A percentile compares a stretch with the other conserved stretches of the same genome.
These are phyloP conservation scores for Phytophthora lateralis DNA, from an alignment of 352 stramenopile species.

Conservation along the genomic window DNA sequence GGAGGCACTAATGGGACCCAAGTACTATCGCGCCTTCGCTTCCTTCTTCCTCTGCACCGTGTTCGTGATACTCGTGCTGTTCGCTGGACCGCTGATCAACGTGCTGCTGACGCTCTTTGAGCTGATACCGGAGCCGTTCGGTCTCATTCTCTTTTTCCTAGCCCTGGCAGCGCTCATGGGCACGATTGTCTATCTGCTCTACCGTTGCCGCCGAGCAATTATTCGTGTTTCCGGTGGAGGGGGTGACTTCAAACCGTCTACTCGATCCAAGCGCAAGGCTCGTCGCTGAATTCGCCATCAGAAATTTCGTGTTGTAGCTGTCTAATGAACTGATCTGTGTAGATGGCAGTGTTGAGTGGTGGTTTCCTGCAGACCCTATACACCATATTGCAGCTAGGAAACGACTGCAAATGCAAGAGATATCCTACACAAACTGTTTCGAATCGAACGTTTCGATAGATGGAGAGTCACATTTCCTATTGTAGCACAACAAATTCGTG, in stretches of 20 bases:
- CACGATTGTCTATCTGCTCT: constrained; percentile 54
- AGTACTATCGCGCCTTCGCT: constrained; percentile 73
- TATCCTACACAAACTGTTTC: too few species aligned
- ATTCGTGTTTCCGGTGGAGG: constrained; percentile 23
- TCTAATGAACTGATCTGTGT: too few species aligned
- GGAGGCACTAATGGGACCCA: constrained; percentile 74
- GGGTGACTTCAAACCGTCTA: constrained; percentile 21
- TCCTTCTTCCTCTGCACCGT: constrained; percentile 65
- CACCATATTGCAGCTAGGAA: too few species aligned
- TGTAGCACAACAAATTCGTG: too few species aligned
- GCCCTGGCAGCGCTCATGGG: constrained; percentile 43
- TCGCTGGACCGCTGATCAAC: constrained; percentile 77
- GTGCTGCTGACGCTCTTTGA: constrained; percentile 69
- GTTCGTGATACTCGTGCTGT: constrained; percentile 64
- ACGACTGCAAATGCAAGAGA: too few species aligned
- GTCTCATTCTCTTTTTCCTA: constrained; percentile 63
- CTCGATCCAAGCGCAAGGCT: constrained; percentile 23
- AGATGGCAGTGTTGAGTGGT: too few species aligned
- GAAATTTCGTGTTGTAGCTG: not conserved
- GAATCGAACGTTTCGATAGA: too few species aligned
- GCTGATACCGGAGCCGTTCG: constrained; percentile 61
- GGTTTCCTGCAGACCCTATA: too few species aligned
- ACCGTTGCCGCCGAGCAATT: constrained; percentile 63
- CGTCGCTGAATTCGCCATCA: constrained; percentile 16
- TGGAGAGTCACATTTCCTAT: too few species aligned